phyloP scores from a whole-genome alignment of 768 basidiomycete genomes.

The Austroboletus eburneus region DNA sequence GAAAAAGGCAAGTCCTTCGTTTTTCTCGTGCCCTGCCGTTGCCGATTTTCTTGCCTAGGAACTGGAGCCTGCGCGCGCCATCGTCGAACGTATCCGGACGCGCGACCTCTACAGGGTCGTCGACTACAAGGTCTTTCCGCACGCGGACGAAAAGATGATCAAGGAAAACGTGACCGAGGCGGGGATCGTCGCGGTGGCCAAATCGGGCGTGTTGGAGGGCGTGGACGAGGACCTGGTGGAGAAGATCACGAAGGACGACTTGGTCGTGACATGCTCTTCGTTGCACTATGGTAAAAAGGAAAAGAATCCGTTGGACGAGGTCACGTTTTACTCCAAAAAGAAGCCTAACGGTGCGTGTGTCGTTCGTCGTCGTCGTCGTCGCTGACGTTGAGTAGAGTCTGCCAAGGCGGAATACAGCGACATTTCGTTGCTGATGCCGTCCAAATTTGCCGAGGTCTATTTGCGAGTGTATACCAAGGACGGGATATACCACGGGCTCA shows the following conservation, averaged over 20 bases:
- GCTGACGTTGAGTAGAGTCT: slow-evolving; percentile 34
- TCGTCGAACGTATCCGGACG: slow-evolving; percentile 55
- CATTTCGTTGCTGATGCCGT: slow-evolving; percentile 63
- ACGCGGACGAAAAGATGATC: slow-evolving; percentile 27
- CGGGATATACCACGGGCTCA: slow-evolving; percentile 47
- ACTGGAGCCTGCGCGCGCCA: slow-evolving; percentile 51
- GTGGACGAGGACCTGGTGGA: slow-evolving; percentile 28
- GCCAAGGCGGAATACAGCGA: slow-evolving; percentile 47
- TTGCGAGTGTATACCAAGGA: slow-evolving; percentile 70
- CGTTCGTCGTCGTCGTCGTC: too few species aligned
- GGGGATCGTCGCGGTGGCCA: slow-evolving; percentile 42
- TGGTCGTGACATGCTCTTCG: slow-evolving; percentile 59
- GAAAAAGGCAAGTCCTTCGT: slow-evolving; percentile 18
- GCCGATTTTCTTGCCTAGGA: too few species aligned
- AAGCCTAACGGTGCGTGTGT: slow-evolving; percentile 49
- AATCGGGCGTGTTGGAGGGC: slow-evolving; percentile 21
- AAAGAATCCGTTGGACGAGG: slow-evolving; percentile 60
- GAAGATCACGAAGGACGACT: slow-evolving; percentile 41
- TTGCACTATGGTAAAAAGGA: slow-evolving; percentile 79
- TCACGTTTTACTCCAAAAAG: slow-evolving; percentile 72
- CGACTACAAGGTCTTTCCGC: slow-evolving; percentile 54
- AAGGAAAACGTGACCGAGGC: slow-evolving; percentile 33
- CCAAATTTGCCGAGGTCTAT: slow-evolving; percentile 63
- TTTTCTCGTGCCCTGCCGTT: too few species aligned
- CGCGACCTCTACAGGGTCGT: slow-evolving; percentile 71